Percentiles rank a stretch among this genome's conserved stretches.
Conservation (phyloP, 1,284 basidiomycete species). For the Ganoderma resinaceum region DNA sequence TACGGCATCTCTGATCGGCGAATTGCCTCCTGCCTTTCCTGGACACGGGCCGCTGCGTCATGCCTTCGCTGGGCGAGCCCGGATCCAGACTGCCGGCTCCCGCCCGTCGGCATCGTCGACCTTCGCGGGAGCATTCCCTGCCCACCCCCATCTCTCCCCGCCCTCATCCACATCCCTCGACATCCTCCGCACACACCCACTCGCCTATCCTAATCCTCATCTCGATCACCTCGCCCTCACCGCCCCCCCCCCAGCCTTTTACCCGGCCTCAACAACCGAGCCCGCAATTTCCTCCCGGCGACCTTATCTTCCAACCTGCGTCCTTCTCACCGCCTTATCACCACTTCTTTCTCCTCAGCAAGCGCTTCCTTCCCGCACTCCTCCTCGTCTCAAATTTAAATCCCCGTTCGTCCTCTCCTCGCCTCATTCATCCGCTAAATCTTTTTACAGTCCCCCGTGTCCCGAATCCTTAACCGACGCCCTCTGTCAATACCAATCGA, state of each 20-base stretch:
- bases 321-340: not conserved
- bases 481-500: not conserved
- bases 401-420: not conserved
- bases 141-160: not conserved
- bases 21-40: slow-evolving; percentile 10
- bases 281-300: not conserved
- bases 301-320: not conserved
- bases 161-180: not conserved
- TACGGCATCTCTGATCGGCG: slow-evolving; percentile 23
- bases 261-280: not conserved
- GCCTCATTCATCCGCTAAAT: not conserved
- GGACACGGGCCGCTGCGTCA: slow-evolving; percentile 3
- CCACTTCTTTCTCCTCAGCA: too few species aligned
- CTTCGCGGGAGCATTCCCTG: not conserved
- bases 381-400: not conserved
- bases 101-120: not conserved
- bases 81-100: not conserved
- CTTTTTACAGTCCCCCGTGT: not conserved
- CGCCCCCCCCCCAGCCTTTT: not conserved
- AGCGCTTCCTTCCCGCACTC: not conserved
- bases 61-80: not conserved
- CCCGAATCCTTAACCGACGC: not conserved
- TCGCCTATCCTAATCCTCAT: not conserved
- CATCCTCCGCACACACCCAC: not conserved
- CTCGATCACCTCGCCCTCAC: not conserved